Evolutionary conservation across 345 rosid species (phyloP), one percentile per base, ranked within the genome.

Genomic region (Aethionema arabicum): DNA sequence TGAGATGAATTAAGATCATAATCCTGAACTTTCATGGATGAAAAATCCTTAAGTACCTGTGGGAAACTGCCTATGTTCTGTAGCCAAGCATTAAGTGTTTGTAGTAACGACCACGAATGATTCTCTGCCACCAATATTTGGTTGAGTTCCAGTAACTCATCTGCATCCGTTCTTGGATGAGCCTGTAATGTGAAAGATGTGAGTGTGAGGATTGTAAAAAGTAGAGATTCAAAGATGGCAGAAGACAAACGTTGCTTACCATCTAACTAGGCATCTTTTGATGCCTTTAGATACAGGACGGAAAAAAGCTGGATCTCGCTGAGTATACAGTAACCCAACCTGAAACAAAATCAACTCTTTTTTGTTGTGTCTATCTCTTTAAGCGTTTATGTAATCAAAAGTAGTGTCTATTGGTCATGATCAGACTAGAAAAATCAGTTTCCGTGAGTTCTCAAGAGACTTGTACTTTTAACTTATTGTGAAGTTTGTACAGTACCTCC

Each of bases 261-360:
- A 93, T 85, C 99, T 87, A 54, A 79, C 86, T 66, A 88, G 90
- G 43, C 97, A 90, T 78, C 96, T 79, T 70, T 90, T 82, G 59
- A 87, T 78, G 66, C 87, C 99, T 73, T 76, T 83, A 46, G 95
- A 83, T 69, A 85, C 66, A 32, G 99, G 97, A 29, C 96, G 95
- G 59, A 87, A 77, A 65, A 86, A 82, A 41, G 99, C 80, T 5
- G 95, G 97, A 79, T 90, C 96, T 27, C 96, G 77, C 62, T 93
- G 97, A 50, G 85, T 72, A 72, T 87, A 86, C 32, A 93, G 90
- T 76, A 93, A 79, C 38, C 99, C 96, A 72, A 86, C 92, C 99
- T 85, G 72, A 11, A 43, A 61, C 69, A 63, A 37, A 32, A 39
- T 49, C 59, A 27, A 62, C 15, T 11, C 38, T 49, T 48, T 41